Conservation (phyloP, 129 eudicot species). For the Erigeron canadensis region DNA sequence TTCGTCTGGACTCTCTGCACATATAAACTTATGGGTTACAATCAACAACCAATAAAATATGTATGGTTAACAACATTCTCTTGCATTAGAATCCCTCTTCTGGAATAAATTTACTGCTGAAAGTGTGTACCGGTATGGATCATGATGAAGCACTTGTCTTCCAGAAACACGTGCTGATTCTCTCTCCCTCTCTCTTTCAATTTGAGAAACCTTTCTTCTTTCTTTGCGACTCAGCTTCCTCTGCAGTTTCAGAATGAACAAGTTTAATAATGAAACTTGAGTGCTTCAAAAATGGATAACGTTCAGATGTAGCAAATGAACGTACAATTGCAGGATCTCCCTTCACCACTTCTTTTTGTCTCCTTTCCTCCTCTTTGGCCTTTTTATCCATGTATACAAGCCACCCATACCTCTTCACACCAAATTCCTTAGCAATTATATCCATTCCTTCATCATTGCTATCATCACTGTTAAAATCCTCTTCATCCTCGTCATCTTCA, state of each 20-base stretch:
- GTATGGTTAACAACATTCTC: neutral
- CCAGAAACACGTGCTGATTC: constrained; percentile 76
- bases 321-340: constrained; percentile 98
- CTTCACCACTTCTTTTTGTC: constrained; percentile 90
- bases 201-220: constrained; percentile 92
- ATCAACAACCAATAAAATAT: neutral
- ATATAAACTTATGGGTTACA: neutral
- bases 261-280: neutral
- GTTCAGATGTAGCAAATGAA: neutral
- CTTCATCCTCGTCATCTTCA: constrained; percentile 85
- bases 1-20: constrained; percentile 89
- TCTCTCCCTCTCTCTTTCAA: constrained; percentile 87
- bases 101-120: neutral
- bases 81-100: neutral
- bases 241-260: constrained; percentile 38
- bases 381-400: constrained; percentile 95
- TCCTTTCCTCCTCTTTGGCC: constrained; percentile 95
- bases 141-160: constrained; percentile 76
- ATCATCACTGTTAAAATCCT: constrained; percentile 96
- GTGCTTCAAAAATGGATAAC: neutral
- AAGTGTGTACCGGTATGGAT: constrained; percentile 74
- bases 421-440: constrained; percentile 89
- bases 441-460: constrained; percentile 98
- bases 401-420: constrained; percentile 99
- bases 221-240: constrained; percentile 98